phyloP scores from a whole-genome alignment of 495 filamentous ascomycete genomes.

The Tuber aestivum region DNA sequence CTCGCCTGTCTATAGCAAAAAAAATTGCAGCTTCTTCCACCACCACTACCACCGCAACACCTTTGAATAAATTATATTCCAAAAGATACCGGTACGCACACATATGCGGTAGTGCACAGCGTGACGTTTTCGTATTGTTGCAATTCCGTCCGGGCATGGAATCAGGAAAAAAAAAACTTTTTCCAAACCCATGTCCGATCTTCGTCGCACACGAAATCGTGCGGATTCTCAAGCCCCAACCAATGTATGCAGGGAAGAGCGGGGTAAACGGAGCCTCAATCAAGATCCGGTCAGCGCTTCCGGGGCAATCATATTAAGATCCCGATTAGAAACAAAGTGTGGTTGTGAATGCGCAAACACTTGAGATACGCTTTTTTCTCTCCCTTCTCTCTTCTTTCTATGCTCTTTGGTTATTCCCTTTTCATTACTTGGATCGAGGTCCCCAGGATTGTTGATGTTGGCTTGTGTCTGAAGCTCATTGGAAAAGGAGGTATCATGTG shows the following conservation, averaged over 20 bases:
- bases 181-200: background rate
- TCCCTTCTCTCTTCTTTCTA: background rate
- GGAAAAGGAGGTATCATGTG: background rate
- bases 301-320: conserved; percentile 20
- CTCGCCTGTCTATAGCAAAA: background rate
- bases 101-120: background rate
- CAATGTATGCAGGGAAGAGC: conserved; percentile 16
- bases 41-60: background rate
- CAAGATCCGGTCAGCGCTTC: conserved; percentile 32
- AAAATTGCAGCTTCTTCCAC: background rate
- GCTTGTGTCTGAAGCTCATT: background rate
- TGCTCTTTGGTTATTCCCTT: background rate
- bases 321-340: conserved; percentile 4
- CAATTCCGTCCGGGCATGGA: background rate
- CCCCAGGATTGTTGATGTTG: background rate
- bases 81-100: background rate
- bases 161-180: background rate
- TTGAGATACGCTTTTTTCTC: background rate
- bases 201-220: conserved; percentile 1
- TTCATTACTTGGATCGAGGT: background rate
- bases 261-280: conserved; percentile 36
- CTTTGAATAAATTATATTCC: background rate
- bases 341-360: background rate
- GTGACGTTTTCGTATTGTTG: background rate
- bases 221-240: background rate